These are phyloP conservation scores for Podospora bellae-mahoneyi DNA, from an alignment of 495 filamentous ascomycete genomes.

Conservation along the genomic window DNA sequence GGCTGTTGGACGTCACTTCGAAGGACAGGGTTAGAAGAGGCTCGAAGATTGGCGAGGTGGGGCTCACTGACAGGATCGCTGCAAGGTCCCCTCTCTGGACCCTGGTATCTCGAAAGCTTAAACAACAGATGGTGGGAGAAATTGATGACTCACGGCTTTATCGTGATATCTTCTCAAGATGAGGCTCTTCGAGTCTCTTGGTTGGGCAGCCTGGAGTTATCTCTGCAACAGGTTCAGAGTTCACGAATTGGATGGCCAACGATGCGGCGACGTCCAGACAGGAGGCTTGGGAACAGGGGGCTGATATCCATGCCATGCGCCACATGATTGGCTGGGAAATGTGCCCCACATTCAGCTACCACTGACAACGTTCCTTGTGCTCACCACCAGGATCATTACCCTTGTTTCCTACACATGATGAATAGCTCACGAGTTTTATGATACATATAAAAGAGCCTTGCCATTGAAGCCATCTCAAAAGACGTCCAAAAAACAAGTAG, in stretches of 20 bases:
- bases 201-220: neutral
- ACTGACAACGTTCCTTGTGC: neutral
- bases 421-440: neutral
- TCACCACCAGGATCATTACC: neutral
- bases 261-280: slow-evolving; percentile 14
- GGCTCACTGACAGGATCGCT: neutral
- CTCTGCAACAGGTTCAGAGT: slow-evolving; percentile 10
- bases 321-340: slow-evolving; percentile 13
- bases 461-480: neutral
- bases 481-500: neutral
- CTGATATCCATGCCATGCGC: slow-evolving; percentile 2
- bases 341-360: slow-evolving; percentile 4
- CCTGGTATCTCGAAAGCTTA: neutral
- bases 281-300: slow-evolving; percentile 11
- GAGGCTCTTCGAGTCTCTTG: neutral
- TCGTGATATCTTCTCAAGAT: neutral
- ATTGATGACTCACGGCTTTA: neutral
- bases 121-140: neutral
- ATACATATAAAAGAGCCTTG: neutral
- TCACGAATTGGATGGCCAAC: slow-evolving; percentile 16
- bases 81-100: neutral
- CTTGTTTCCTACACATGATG: neutral
- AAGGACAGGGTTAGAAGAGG: slow-evolving; percentile 1
- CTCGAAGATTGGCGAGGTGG: slow-evolving; percentile 2
- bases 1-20: neutral